phyloP scores from a whole-genome alignment of 2,329 filamentous ascomycete genomes.

The Aspergillus hiratsukae region DNA sequence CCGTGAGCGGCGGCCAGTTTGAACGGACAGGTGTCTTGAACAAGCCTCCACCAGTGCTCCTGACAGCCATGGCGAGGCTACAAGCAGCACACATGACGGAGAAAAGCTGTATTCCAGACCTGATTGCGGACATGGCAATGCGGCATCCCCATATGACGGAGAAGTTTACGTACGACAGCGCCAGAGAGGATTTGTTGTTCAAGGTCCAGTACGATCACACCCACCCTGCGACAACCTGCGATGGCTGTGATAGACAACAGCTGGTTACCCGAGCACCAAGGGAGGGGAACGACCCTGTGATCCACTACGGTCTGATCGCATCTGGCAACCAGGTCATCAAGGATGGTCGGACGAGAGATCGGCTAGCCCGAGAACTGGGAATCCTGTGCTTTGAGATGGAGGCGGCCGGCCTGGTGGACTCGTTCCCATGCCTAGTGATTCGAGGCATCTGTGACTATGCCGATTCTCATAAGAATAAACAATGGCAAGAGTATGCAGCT shows the following conservation, averaged over 20 bases:
- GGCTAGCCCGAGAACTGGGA: not conserved
- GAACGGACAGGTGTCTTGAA: not conserved
- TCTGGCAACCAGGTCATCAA: not conserved
- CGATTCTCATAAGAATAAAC: slow-evolving; percentile 11
- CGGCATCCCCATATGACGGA: not conserved
- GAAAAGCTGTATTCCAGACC: not conserved
- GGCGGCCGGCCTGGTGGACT: slow-evolving; percentile 5
- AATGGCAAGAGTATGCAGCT: slow-evolving; percentile 13
- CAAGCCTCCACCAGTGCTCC: not conserved
- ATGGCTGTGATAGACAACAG: not conserved
- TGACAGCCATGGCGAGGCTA: not conserved
- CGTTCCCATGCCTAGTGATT: slow-evolving; percentile 7
- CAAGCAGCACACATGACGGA: not conserved
- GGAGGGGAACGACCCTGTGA: not conserved
- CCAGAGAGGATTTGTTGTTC: not conserved
- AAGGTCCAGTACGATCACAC: not conserved
- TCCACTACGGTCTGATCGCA: not conserved
- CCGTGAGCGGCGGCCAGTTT: not conserved
- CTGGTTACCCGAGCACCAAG: not conserved
- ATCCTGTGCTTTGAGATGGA: not conserved
- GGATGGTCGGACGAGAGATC: not conserved
- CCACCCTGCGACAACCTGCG: not conserved
- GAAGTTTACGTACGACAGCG: not conserved
- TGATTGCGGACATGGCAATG: not conserved
- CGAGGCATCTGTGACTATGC: slow-evolving; percentile 11